A percentile compares a stretch with the other conserved stretches of the same genome.
Conservation (phyloP, 2,329 filamentous ascomycete genomes). For the Venturiaceae sp. region DNA sequence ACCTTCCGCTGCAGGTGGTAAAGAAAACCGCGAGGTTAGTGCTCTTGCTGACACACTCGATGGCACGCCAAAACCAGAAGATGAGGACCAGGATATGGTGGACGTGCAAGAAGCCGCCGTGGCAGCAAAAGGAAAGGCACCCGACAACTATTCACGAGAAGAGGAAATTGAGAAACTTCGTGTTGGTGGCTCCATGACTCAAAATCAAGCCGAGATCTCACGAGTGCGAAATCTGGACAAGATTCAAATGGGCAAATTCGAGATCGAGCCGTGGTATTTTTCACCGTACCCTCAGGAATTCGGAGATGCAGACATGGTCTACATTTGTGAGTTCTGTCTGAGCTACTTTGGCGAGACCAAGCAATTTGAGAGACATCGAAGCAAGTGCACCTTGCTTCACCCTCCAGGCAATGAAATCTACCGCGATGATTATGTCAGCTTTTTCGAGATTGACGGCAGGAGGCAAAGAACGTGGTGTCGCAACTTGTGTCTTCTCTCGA, state of each 20-base stretch:
- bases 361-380: constrained; percentile 74
- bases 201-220: constrained; percentile 94
- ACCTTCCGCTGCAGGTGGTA: constrained; percentile 48
- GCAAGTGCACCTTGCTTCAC: constrained; percentile 84
- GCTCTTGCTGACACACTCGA: constrained; percentile 35
- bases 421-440: constrained; percentile 84
- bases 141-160: constrained; percentile 59
- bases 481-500: constrained; percentile 87
- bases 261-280: constrained; percentile 98
- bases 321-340: constrained; percentile 95
- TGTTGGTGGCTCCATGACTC: constrained; percentile 94
- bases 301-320: constrained; percentile 80
- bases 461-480: constrained; percentile 94
- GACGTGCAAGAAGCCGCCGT: constrained; percentile 42
- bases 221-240: constrained; percentile 90
- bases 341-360: constrained; percentile 79
- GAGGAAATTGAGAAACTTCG: constrained; percentile 95
- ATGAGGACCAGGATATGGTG: constrained; percentile 41
- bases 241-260: constrained; percentile 85
- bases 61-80: constrained; percentile 40
- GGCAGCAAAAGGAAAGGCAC: constrained; percentile 42
- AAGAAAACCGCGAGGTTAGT: constrained; percentile 46
- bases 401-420: constrained; percentile 98
- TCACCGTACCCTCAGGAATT: constrained; percentile 90
- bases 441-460: constrained; percentile 94